Evolutionary conservation across 164 flowering plant species (phyloP).

Genomic region (Nelumbo lutea): DNA sequence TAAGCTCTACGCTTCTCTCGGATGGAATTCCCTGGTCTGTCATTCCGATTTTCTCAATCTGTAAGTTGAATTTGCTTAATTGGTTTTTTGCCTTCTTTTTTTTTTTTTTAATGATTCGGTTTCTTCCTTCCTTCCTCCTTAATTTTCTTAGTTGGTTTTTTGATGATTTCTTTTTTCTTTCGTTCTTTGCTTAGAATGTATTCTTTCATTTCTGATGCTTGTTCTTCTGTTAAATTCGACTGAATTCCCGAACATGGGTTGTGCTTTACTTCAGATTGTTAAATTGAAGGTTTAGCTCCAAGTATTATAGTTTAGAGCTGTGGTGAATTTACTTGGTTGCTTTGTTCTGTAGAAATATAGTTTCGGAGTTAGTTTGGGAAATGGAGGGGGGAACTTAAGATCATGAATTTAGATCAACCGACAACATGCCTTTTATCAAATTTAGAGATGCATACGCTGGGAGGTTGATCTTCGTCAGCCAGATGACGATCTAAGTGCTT

Average conservation of each 20-base stretch:
- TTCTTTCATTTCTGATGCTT: background rate
- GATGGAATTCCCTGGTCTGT: slow-evolving; percentile 90
- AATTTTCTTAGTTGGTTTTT: background rate
- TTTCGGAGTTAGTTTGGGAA: background rate
- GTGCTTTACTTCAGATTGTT: background rate
- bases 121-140: background rate
- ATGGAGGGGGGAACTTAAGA: background rate
- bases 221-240: background rate
- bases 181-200: background rate
- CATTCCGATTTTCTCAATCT: slow-evolving; percentile 76
- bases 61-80: slow-evolving; percentile 32
- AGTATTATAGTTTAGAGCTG: background rate
- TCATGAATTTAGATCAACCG: background rate
- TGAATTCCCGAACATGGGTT: background rate
- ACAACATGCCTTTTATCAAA: background rate
- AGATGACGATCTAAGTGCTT: background rate
- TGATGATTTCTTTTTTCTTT: background rate
- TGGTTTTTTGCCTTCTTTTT: background rate
- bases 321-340: background rate
- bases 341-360: background rate
- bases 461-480: background rate
- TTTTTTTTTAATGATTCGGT: background rate
- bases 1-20: slow-evolving; percentile 68
- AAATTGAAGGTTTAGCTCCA: background rate
- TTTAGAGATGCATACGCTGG: background rate